Conservation (phyloP, 1,284 basidiomycete species). For the Naganishia liquefaciens region DNA sequence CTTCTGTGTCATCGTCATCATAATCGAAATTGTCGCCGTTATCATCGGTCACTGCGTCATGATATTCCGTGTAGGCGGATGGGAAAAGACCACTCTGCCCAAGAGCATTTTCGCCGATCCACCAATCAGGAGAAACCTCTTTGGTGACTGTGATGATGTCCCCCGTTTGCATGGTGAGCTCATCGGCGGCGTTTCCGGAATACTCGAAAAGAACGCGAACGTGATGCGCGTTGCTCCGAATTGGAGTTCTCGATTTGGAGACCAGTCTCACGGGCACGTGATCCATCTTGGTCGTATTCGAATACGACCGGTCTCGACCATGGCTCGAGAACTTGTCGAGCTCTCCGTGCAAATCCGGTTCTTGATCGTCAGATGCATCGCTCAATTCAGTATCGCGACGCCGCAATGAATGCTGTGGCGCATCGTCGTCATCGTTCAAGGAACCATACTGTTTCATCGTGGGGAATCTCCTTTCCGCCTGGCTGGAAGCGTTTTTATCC, state of each 20-base stretch:
- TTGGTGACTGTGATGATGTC: slow-evolving; percentile 71
- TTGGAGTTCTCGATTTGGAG: slow-evolving; percentile 36
- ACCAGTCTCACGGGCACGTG: background rate
- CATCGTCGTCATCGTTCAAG: slow-evolving; percentile 46
- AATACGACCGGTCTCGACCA: slow-evolving; percentile 23
- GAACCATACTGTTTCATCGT: slow-evolving; percentile 57
- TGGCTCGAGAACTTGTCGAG: slow-evolving; percentile 2
- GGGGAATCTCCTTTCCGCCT: slow-evolving; percentile 20
- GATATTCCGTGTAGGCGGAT: slow-evolving; percentile 65
- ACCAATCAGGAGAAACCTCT: slow-evolving; percentile 80
- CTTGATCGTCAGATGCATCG: slow-evolving; percentile 20
- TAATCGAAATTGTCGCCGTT: slow-evolving; percentile 3
- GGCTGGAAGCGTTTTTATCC: slow-evolving; percentile 6
- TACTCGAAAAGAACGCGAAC: slow-evolving; percentile 73
- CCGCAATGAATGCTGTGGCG: slow-evolving; percentile 2
- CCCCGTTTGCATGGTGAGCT: slow-evolving; percentile 69
- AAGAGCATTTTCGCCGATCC: slow-evolving; percentile 68
- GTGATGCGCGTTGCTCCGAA: slow-evolving; percentile 42
- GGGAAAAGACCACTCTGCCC: slow-evolving; percentile 76
- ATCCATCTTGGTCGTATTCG: slow-evolving; percentile 25
- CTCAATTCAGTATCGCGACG: slow-evolving; percentile 6
- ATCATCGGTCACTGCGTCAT: slow-evolving; percentile 34
- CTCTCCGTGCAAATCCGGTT: slow-evolving; percentile 11
- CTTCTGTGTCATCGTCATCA: background rate
- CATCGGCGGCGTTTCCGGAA: slow-evolving; percentile 64